Base-by-base conservation (phyloP, 2,329 filamentous ascomycete species). In the Penicillium sp. region DNA sequence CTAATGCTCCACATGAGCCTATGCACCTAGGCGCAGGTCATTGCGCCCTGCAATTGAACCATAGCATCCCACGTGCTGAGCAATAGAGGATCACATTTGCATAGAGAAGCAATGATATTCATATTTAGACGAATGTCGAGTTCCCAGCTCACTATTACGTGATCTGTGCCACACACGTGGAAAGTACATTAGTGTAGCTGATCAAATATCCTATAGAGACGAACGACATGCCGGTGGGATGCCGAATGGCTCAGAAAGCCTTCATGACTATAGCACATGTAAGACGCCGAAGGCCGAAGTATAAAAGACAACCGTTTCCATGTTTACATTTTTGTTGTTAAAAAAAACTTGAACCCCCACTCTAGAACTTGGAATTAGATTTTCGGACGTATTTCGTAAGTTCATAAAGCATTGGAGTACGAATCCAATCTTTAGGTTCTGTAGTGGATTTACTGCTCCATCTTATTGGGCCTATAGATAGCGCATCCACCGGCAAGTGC, bases 71-170 rank as follows among this genome's bases (percentile, higher is more conserved):
- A 19, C 9, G 26, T 49, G 47, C 21, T 37, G 33, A 37, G 48
- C 24, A 33, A 50, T 26, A 16, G 31, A 39, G 39, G 47, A 49
- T 10, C 31, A 37, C 47, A 21, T 13, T 35, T 48, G 46, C 29
- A 48, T 31, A 33, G 45, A 47, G 16, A 47, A n/a, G 29, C 33
- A 35, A 49, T 37, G 47, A 49, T 49, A 49, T 49, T 49, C 29
- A 37, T 37, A 49, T 26, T 49, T 16, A 4, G 35, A 49, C 47
- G 19, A 19, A 33, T 33, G 5, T 16, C 13, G 6, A 11, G 13
- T 27, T 39, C 31, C 35, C 16, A 21, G 27, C 31, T 24, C 26
- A 27, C 31, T 47, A 29, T 53, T 35, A 53, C 43, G 43, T 53
- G 51, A 42, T 53, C 26, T 47, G 11, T 10, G 26, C 13, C 21